phyloP scores from a whole-genome alignment of 202 grass and related monocot genomes.

The Panicum virgatum region DNA sequence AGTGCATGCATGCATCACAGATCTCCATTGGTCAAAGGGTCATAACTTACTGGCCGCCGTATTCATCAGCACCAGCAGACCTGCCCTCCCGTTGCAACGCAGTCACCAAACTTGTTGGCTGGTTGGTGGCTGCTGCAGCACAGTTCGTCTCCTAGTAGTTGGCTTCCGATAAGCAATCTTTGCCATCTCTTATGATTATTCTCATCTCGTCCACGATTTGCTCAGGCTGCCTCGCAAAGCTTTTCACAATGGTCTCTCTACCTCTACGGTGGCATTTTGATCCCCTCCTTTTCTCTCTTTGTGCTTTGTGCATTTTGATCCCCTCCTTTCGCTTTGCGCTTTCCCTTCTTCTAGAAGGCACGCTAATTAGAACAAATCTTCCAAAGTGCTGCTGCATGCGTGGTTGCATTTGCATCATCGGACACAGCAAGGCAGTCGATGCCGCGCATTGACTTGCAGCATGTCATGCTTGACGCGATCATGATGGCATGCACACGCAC shows the following conservation, averaged over 20 bases:
- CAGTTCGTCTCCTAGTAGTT: no score
- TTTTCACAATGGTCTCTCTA: not conserved
- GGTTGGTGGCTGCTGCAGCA: not conserved
- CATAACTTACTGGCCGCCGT: not conserved
- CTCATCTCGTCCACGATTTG: not conserved
- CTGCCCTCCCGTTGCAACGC: no score
- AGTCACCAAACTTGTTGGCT: not conserved
- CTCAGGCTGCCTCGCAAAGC: no score
- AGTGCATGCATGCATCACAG: not conserved
- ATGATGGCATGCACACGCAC: not conserved
- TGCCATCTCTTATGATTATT: not conserved
- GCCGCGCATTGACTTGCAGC: no score
- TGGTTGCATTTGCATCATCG: not conserved
- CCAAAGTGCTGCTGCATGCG: no score
- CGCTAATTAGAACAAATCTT: no score
- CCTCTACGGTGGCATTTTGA: no score
- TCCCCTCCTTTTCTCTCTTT: no score
- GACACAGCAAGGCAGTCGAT: not conserved
- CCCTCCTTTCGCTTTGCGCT: no score
- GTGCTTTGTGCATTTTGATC: no score
- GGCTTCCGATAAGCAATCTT: not conserved
- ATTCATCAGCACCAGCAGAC: no score
- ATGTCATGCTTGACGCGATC: not conserved
- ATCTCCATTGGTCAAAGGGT: not conserved
- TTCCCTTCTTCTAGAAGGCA: not conserved